Evolutionary conservation across 257 asterid genomes (phyloP).

Genomic region (Solanum raphanifolium): DNA sequence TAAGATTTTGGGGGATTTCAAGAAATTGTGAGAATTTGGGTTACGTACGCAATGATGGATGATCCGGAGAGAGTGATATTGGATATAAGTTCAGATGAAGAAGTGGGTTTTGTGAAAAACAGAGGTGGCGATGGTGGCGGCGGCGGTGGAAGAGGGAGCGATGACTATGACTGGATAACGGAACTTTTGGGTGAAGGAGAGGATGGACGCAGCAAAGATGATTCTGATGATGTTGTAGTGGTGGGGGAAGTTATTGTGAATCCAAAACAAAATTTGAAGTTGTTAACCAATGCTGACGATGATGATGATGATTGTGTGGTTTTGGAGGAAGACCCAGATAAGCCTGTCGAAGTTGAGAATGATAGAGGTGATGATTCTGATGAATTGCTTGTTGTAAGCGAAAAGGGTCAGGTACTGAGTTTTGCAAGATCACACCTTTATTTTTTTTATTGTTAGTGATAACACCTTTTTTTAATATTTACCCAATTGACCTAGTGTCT

Average conservation of each 20-base stretch:
- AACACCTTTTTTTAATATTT: neutral
- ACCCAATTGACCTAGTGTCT: neutral
- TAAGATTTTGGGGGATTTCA: neutral
- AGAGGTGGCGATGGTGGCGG: slow-evolving; percentile 14
- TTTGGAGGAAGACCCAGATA: slow-evolving; percentile 68
- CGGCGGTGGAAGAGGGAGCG: slow-evolving; percentile 17
- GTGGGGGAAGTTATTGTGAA: slow-evolving; percentile 29
- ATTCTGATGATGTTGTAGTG: slow-evolving; percentile 48
- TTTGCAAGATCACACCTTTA: neutral
- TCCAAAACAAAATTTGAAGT: slow-evolving; percentile 13
- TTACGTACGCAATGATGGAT: slow-evolving; percentile 26
- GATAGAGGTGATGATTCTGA: slow-evolving; percentile 35
- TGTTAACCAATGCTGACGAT: neutral
- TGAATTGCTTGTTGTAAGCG: slow-evolving; percentile 54
- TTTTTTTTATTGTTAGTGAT: neutral
- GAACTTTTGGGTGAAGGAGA: slow-evolving; percentile 40
- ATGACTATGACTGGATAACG: slow-evolving; percentile 52
- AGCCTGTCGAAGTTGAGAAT: slow-evolving; percentile 14
- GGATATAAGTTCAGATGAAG: slow-evolving; percentile 81
- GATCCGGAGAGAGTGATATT: slow-evolving; percentile 18
- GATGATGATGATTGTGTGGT: slow-evolving; percentile 71
- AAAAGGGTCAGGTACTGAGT: slow-evolving; percentile 77
- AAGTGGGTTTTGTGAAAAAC: slow-evolving; percentile 24
- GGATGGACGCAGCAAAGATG: slow-evolving; percentile 15
- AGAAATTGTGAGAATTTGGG: neutral